Conservation (phyloP, 2,329 filamentous ascomycete species). For the Meredithiella fracta region DNA sequence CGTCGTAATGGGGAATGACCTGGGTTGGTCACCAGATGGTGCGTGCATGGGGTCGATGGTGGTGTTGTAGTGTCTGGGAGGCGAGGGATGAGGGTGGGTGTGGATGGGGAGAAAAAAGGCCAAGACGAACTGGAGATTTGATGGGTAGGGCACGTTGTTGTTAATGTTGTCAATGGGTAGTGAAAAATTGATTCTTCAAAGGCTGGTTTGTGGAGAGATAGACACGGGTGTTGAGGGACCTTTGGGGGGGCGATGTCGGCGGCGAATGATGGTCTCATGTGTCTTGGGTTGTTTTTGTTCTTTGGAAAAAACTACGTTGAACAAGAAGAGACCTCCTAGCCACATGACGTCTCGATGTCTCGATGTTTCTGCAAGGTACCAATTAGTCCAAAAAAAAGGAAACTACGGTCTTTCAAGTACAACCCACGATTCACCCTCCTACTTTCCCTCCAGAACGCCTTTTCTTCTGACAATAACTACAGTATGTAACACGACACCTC, state of each 20-base stretch:
- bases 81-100: too few relatives aligned
- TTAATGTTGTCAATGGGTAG: background rate
- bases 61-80: background rate
- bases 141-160: background rate
- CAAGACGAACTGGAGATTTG: conserved; percentile 1
- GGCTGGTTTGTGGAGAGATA: background rate
- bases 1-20: background rate
- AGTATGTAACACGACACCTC: background rate
- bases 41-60: background rate
- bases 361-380: too few relatives aligned
- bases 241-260: background rate
- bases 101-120: background rate
- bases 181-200: background rate
- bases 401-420: too few relatives aligned
- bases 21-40: background rate
- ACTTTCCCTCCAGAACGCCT: too few relatives aligned
- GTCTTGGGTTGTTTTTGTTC: background rate
- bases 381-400: too few relatives aligned
- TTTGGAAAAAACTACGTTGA: too few relatives aligned
- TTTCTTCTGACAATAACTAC: background rate
- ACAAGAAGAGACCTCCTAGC: too few relatives aligned
- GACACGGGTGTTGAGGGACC: background rate
- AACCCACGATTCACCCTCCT: too few relatives aligned
- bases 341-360: too few relatives aligned
- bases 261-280: background rate